Evolutionary conservation across 2,329 filamentous ascomycete genomes (phyloP), one percentile per base, ranked within the genome.

Genomic region (Alternaria solani): DNA sequence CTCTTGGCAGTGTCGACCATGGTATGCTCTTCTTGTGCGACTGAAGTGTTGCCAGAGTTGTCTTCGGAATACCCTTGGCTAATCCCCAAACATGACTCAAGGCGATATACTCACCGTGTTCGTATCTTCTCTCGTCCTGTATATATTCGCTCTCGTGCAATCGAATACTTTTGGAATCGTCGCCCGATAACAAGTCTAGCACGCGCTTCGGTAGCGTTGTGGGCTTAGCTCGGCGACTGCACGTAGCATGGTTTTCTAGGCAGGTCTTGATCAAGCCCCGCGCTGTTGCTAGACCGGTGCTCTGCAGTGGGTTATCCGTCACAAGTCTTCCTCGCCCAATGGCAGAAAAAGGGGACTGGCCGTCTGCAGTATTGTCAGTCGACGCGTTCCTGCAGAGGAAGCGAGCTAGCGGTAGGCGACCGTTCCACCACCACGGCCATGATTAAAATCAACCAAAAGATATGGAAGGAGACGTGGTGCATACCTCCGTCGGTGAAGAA

Each of bases 401-500:
- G 23, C 36, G 42, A 51, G 23, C 54, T 34, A 61, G 30, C 53
- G 44, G 59, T 55, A 48, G 48, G 53, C 47, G 38, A 16, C 23
- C 42, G 23, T 52, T 38, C 36, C 39, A 46, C 41, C 12, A 23
- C 41, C 48, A 16, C 23, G 7, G 26, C 36, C 41, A 23, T 18
- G 6, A 28, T 26, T 20, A 25, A 47, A 30, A 52, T 44, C 32
- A 18, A 47, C 18, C 30, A 25, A 42, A 54, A n/a, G 25, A 47
- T 42, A n/a, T 32, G 12, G n/a, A 28, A 44, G 20, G 43, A 25
- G 20, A 48, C 2, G 28, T 30, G n/a, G 9, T 12, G 55, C 72
- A 23, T 74, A 77, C 75, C 73, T 74, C 68, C 64, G 58, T 77
- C 74, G 57, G 74, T 75, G 46, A 74, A 78, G 56, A 75, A 75